Percentiles rank a stretch among this genome's conserved stretches.
These are phyloP conservation scores for Suhomyces chickasaworum DNA, from an alignment of 1,139 yeast species.

Conservation along the genomic window DNA sequence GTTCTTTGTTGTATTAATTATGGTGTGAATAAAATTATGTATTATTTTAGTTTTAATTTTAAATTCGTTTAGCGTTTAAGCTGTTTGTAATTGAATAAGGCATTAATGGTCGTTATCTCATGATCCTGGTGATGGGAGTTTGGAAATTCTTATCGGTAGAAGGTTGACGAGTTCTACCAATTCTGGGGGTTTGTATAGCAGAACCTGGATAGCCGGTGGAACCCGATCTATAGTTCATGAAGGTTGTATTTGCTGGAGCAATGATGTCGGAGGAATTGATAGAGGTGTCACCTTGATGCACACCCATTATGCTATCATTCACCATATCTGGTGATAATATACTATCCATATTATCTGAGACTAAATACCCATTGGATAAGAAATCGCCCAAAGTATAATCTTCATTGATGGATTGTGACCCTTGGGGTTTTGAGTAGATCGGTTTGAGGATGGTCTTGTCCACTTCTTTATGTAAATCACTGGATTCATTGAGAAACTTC, in stretches of 20 bases:
- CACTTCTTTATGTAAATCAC: constrained; percentile 19
- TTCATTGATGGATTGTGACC: not conserved
- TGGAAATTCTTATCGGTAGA: constrained; percentile 45
- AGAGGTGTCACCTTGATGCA: constrained; percentile 33
- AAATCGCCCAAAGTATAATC: constrained; percentile 33
- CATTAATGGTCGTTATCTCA: not conserved
- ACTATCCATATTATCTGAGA: constrained; percentile 16
- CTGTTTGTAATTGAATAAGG: not conserved
- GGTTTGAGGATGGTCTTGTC: constrained; percentile 41
- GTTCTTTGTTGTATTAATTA: constrained; percentile 3
- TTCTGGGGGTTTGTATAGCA: constrained; percentile 41
- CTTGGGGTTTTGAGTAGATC: constrained; percentile 19
- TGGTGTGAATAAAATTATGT: not conserved
- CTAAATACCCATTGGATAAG: constrained; percentile 39
- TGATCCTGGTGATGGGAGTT: constrained; percentile 44
- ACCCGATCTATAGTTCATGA: constrained; percentile 24
- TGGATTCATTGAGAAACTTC: constrained; percentile 29
- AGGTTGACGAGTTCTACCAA: constrained; percentile 40
- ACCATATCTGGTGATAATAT: constrained; percentile 24
- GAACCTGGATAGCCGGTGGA: constrained; percentile 19
- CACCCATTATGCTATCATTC: constrained; percentile 34
- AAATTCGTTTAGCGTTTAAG: no score
- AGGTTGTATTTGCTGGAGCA: constrained; percentile 33
- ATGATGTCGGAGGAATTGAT: constrained; percentile 34
- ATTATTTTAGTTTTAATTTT: not conserved